Evolutionary conservation across 139 green algal genomes (phyloP).

Genomic region (Penium margaritaceum): DNA sequence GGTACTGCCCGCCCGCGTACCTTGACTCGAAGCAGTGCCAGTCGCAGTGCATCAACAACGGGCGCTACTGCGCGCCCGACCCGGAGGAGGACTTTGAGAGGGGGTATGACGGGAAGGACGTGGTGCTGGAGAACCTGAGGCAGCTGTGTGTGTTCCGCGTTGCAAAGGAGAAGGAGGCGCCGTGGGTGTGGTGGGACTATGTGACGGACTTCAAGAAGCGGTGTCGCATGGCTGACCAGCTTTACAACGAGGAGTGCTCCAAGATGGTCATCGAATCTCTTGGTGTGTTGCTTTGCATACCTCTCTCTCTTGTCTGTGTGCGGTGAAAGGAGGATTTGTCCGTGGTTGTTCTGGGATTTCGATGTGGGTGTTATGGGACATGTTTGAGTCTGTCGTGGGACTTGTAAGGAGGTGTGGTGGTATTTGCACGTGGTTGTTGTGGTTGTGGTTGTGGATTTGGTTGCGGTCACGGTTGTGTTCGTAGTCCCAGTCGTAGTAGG

Average conservation of each 20-base stretch:
- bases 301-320: no score
- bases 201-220: constrained; percentile 57
- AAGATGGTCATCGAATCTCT: constrained; percentile 54
- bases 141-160: constrained; percentile 76
- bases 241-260: constrained; percentile 68
- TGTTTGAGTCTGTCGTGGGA: no score
- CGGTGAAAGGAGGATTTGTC: no score
- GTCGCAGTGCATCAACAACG: constrained; percentile 71
- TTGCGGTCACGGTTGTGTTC: no score
- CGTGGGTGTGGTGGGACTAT: constrained; percentile 85
- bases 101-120: constrained; percentile 54
- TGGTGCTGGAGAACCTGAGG: constrained; percentile 76
- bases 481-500: no score
- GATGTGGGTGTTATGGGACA: no score
- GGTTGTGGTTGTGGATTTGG: no score
- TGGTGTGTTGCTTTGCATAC: constrained; percentile 13
- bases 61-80: constrained; percentile 76
- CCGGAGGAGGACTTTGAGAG: constrained; percentile 47
- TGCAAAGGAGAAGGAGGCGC: constrained; percentile 47
- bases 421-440: no score
- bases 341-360: no score
- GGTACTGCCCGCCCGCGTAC: constrained; percentile 61
- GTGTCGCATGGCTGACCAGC: constrained; percentile 62
- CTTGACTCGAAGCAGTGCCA: constrained; percentile 58
- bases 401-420: no score